phyloP scores from a whole-genome alignment of 306 rosid species.

The Vicia faba region DNA sequence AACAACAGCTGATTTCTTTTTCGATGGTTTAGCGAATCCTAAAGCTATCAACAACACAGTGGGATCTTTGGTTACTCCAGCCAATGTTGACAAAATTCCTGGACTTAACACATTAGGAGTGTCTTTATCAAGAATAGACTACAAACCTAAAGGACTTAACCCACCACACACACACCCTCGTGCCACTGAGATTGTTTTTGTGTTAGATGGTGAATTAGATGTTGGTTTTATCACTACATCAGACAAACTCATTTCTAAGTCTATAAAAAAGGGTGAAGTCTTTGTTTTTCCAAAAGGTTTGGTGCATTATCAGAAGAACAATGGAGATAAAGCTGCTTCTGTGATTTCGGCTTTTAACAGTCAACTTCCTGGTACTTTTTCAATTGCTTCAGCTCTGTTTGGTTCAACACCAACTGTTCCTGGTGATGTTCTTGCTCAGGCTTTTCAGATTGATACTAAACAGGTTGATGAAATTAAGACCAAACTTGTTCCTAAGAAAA shows the following conservation, averaged over 20 bases:
- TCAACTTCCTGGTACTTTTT: slow-evolving; percentile 56
- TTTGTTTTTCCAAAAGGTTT: slow-evolving; percentile 56
- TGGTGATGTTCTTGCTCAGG: slow-evolving; percentile 43
- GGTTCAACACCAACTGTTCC: slow-evolving; percentile 48
- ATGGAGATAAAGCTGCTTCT: slow-evolving; percentile 46
- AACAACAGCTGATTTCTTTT: slow-evolving; percentile 56
- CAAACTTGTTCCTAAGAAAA: slow-evolving; percentile 57
- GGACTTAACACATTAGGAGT: slow-evolving; percentile 61
- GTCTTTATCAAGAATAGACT: slow-evolving; percentile 54
- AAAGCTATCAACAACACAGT: slow-evolving; percentile 49
- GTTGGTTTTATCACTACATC: slow-evolving; percentile 57
- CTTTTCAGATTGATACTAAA: slow-evolving; percentile 51
- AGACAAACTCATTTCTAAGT: slow-evolving; percentile 49
- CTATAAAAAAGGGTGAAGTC: slow-evolving; percentile 50
- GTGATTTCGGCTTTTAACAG: slow-evolving; percentile 52
- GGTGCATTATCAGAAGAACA: slow-evolving; percentile 58
- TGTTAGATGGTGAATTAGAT: slow-evolving; percentile 50
- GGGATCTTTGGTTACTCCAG: slow-evolving; percentile 50
- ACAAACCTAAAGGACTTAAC: slow-evolving; percentile 51
- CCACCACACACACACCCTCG: slow-evolving; percentile 70
- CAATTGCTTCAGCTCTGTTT: slow-evolving; percentile 48
- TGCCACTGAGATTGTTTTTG: slow-evolving; percentile 54
- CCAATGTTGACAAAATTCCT: slow-evolving; percentile 57
- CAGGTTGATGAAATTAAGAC: slow-evolving; percentile 43
- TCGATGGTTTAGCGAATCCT: slow-evolving; percentile 48